Percentiles rank a stretch among this genome's conserved stretches.
Evolutionary conservation across 305 asterid genomes (phyloP).

Genomic region (Fraxinus baroniana): DNA sequence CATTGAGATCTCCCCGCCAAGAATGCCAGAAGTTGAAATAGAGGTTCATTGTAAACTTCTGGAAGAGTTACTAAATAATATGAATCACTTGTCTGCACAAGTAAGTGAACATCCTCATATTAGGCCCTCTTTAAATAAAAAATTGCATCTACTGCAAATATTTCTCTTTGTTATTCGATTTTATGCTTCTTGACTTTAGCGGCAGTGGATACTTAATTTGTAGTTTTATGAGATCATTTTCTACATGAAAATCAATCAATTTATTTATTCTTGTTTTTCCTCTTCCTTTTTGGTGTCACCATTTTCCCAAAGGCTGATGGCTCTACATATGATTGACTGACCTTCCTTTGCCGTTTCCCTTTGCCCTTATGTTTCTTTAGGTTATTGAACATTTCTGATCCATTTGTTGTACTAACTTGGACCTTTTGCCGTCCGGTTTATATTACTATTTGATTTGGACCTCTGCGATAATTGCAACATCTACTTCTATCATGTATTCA

Average conservation of each 20-base stretch:
- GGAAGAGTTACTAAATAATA: conserved; percentile 81
- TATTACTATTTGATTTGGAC: background rate
- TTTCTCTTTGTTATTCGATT: background rate
- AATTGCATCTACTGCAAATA: background rate
- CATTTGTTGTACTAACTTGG: background rate
- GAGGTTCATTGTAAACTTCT: conserved; percentile 72
- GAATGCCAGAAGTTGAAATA: conserved; percentile 68
- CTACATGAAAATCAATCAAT: background rate
- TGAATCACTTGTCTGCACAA: conserved; percentile 95
- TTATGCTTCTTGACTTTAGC: conserved; percentile 13
- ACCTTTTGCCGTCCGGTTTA: background rate
- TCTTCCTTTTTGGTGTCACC: conserved; percentile 9
- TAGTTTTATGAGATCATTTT: conserved; percentile 8
- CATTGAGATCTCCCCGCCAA: conserved; percentile 82
- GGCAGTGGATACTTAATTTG: conserved; percentile 10
- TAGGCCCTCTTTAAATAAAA: conserved; percentile 17
- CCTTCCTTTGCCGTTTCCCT: conserved; percentile 6
- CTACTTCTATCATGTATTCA: background rate
- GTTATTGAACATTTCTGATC: background rate
- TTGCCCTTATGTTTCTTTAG: conserved; percentile 9
- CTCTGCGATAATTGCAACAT: background rate
- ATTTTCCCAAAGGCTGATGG: background rate
- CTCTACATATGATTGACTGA: background rate
- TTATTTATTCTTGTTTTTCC: background rate
- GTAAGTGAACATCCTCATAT: conserved; percentile 48